These are phyloP conservation scores for Juncus effusus DNA, from an alignment of 176 grass and related monocot genomes.

Conservation along the genomic window DNA sequence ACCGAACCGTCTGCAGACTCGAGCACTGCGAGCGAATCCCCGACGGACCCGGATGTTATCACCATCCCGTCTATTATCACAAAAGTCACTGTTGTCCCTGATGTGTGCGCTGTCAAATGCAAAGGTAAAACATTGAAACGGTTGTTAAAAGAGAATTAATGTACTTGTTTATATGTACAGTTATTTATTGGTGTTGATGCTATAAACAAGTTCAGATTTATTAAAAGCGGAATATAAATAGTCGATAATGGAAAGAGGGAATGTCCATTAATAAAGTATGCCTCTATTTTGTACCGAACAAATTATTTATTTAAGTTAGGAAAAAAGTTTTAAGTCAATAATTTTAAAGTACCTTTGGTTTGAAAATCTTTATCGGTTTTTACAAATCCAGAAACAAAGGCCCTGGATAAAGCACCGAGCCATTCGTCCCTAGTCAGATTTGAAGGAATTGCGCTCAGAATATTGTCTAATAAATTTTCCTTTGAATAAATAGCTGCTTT, in stretches of 20 bases:
- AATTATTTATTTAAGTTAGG: neutral
- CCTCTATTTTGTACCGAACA: neutral
- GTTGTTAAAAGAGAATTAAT: conserved; percentile 8
- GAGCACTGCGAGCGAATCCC: conserved; percentile 74
- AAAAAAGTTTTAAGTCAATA: neutral
- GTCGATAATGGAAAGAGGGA: too few relatives aligned
- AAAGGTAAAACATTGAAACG: conserved; percentile 14
- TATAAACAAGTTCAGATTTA: neutral
- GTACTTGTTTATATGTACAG: too few relatives aligned
- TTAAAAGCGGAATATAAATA: conserved; percentile 1
- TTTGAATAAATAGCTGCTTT: conserved; percentile 78
- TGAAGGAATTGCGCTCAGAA: conserved; percentile 61
- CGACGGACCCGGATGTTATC: conserved; percentile 73
- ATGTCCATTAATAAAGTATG: neutral
- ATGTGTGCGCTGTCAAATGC: conserved; percentile 57
- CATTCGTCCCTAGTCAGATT: conserved; percentile 81
- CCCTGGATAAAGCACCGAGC: conserved; percentile 77
- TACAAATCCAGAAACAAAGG: conserved; percentile 92
- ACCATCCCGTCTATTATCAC: conserved; percentile 83
- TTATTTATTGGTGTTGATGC: neutral
- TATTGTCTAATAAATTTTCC: conserved; percentile 83
- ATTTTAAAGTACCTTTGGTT: conserved; percentile 50
- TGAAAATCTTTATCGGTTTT: conserved; percentile 98
- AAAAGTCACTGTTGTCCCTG: conserved; percentile 83
- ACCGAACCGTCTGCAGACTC: conserved; percentile 65